Evolutionary conservation across 169 alveolate species (phyloP), one percentile per base, ranked within the genome.

Genomic region (Plasmodium inui): DNA sequence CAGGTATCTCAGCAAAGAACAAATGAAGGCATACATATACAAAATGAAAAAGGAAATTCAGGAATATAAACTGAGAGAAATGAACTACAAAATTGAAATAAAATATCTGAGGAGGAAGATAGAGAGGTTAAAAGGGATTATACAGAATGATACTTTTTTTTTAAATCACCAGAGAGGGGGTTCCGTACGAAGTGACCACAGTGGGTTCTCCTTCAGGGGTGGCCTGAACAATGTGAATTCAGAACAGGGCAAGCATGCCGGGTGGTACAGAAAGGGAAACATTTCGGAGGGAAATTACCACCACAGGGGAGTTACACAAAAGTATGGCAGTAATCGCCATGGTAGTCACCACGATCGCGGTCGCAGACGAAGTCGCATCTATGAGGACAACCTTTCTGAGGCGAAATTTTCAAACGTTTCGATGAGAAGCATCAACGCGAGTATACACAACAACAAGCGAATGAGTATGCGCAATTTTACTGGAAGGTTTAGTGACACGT

Each of bases 21-120:
- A 89, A 79, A 26, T 89, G 73, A 89, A 67, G 82, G 94, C 94
- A 37, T 89, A 89, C 72, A 79, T 89, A 19, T 55, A 88, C 73
- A 89, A 89, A 89, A 78, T 89, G 67, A 78, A 72, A 79, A 89
- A 89, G 30, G 94, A 89, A 26, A 57, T 89, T 41, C 39, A 80
- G n/a, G 30, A 89, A 17, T 89, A 89, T 53, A 89, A 89, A 67
- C 30, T 79, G 10, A 55, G 53, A 79, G 94, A 89, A 89, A 37
- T 78, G 57, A 79, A 89, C 39, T 61, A 57, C 30, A 34, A 61
- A 26, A 44, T 79, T 22, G 94, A 89, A 67, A 89, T 89, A 37
- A 89, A 89, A 79, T 89, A 89, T 73, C 50, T 89, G 82, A 89
- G 89, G 82, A 55, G 94, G 34, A 89, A 89, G 57, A 61, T 89